Base-by-base conservation (phyloP, 1,284 basidiomycete species). In the Ganoderma sinense region DNA sequence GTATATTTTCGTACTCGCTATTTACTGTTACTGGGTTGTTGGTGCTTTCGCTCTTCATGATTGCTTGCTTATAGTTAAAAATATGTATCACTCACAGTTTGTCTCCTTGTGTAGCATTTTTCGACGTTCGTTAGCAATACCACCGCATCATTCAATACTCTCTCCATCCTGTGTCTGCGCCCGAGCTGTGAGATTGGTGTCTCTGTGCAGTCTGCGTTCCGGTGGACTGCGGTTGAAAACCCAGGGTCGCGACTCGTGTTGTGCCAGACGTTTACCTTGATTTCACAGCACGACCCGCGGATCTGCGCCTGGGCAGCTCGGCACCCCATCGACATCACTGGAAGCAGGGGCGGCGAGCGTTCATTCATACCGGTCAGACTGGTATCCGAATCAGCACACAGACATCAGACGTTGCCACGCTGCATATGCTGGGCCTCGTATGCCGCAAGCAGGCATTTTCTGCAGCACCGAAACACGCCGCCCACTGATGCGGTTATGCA, bases 51-150 rank as follows among this genome's bases (percentile, higher is more conserved):
- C 51, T 58, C 64, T 66, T 65, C 64, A 53, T 55, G 58, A n/a
- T 60, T 60, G 45, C 20, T 48, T 48, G 56, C 29, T 58, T 36
- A 48, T 62, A 16, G 40, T 41, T 59, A 41, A 41, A 58, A 29
- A 39, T 64, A 55, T 64, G 40, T 63, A 66, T 39, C 62, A n/a
- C n/a, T n/a, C n/a, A n/a, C n/a, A n/a, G n/a, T n/a, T n/a, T 59
- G 36, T 40, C 43, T 7, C 60, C 45, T 45, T 58, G 62, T 70
- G 69, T 70, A 70, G 69, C 69, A 67, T 65, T n/a, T 51, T 45
- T 68, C 53, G 59, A 13, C 29, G 45, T 67, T 70, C 69, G 45
- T 64, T 51, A 59, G 63, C 61, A 65, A 64, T 67, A 66, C 40
- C 60, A 53, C 55, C 53, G 16, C 31, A 18, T 20, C 36, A 36